Base-by-base conservation (phyloP, 148 eudicot genomes). In the Amaranthus cruentus region DNA sequence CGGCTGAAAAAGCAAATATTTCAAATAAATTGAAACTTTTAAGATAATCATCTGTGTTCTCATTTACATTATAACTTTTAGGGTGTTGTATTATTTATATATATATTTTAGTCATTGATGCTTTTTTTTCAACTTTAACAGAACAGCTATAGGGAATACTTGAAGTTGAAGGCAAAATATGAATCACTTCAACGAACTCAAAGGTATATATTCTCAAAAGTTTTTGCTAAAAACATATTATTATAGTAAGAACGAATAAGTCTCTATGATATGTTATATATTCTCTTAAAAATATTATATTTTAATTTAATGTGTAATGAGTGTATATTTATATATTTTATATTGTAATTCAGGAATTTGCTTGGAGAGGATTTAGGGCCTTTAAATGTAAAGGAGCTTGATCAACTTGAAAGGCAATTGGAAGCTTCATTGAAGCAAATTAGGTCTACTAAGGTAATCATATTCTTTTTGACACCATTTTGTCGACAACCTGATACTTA, bases 81-180 rank as follows among this genome's bases (percentile, higher is more conserved):
- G 18, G 18, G 18, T 18, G 18, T 18, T 18, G 55, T 70, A 4
- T 72, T 58, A 18, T 15, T 59, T 5, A 58, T 57, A 0, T 4
- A 52, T 6, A 18, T 49, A 0, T 15, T 15, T 70, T 18, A 49
- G 13, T 44, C 4, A 6, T 4, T 51, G 4, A 42, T 38, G 47
- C 63, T 55, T 9, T 10, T 47, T n/a, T 47, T 2, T 65, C 21
- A 6, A 8, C 21, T 14, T 28, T 46, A 67, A 83, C 88, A 88
- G 91, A 86, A 71, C 71, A 91, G 86, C 91, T 94, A 91, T 84
- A 85, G 84, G 80, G 97, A 94, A 71, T 94, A 91, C 75, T 47
- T 89, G 67, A 91, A 87, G 73, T 83, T 94, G 71, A 94, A 91
- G 83, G 81, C 79, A 38, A 87, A 83, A 73, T 82, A 85, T 76